These are phyloP conservation scores for Globisporangium echinulatum DNA, from an alignment of 352 stramenopile species.

Conservation along the genomic window DNA sequence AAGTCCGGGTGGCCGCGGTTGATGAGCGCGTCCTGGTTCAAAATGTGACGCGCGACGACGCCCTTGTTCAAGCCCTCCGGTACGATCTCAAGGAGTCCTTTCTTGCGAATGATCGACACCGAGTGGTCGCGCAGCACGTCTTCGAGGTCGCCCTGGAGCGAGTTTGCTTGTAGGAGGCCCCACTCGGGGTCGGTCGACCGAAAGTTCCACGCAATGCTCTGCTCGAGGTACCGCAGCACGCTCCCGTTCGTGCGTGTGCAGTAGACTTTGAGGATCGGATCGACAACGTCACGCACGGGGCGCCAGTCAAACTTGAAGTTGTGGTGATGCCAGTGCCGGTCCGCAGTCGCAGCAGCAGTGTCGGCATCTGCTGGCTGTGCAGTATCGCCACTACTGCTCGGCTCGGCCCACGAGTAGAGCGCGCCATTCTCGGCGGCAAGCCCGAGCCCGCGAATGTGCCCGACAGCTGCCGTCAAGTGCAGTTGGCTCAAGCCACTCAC, in stretches of 20 bases:
- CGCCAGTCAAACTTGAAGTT: slow-evolving; percentile 89
- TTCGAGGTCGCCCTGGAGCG: slow-evolving; percentile 84
- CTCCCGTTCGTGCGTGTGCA: slow-evolving; percentile 95
- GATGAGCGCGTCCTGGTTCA: slow-evolving; percentile 80
- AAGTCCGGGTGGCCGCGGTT: slow-evolving; percentile 90
- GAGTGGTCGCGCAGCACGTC: slow-evolving; percentile 68
- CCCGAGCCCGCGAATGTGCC: slow-evolving; percentile 89
- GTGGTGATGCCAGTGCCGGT: slow-evolving; percentile 72
- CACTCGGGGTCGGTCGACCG: slow-evolving; percentile 96
- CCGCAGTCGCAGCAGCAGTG: neutral
- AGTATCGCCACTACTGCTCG: slow-evolving; percentile 8
- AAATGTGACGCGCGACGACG: slow-evolving; percentile 93
- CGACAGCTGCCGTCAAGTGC: slow-evolving; percentile 89
- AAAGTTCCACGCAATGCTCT: slow-evolving; percentile 97
- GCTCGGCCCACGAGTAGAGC: slow-evolving; percentile 87
- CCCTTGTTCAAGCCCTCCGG: slow-evolving; percentile 95
- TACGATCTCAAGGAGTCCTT: slow-evolving; percentile 94
- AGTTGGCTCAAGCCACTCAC: slow-evolving; percentile 91
- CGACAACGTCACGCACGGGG: slow-evolving; percentile 85
- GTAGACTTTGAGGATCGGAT: slow-evolving; percentile 94
- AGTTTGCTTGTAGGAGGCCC: slow-evolving; percentile 93
- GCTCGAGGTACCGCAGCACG: slow-evolving; percentile 89
- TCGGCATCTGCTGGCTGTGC: slow-evolving; percentile 6
- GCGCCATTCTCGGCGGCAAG: slow-evolving; percentile 94
- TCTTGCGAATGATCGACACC: slow-evolving; percentile 79